Percentiles rank a stretch among this genome's conserved stretches.
These are phyloP conservation scores for Aspergillus pseudoterreus DNA, from an alignment of 2,329 filamentous ascomycete genomes.

Conservation along the genomic window DNA sequence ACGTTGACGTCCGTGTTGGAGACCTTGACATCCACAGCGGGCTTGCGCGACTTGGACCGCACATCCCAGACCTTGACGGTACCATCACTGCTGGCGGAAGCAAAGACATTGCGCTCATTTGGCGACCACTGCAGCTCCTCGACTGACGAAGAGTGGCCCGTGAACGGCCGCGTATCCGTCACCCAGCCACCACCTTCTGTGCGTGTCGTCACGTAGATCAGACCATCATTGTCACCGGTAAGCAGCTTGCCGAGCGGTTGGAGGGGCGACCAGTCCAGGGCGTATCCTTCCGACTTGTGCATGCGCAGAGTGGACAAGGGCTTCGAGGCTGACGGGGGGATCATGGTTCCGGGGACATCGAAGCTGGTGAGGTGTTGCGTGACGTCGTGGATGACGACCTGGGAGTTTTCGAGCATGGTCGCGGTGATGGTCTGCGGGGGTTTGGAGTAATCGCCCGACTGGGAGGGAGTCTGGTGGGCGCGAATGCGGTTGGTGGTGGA, in stretches of 20 bases:
- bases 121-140: constrained; percentile 98
- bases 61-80: constrained; percentile 96
- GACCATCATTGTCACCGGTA: constrained; percentile 85
- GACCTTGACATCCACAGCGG: constrained; percentile 82
- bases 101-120: constrained; percentile 87
- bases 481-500: constrained; percentile 94
- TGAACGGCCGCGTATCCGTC: constrained; percentile 78
- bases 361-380: constrained; percentile 85
- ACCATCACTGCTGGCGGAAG: constrained; percentile 89
- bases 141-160: constrained; percentile 77
- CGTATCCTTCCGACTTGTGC: constrained; percentile 92
- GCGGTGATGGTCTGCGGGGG: constrained; percentile 82
- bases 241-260: constrained; percentile 78
- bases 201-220: constrained; percentile 83
- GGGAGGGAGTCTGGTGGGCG: constrained; percentile 71
- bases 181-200: constrained; percentile 86
- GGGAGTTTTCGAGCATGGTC: constrained; percentile 83
- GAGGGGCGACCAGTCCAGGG: constrained; percentile 90
- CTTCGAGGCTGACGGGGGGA: constrained; percentile 81
- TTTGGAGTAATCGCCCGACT: constrained; percentile 59
- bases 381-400: constrained; percentile 91
- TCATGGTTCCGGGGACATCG: constrained; percentile 77
- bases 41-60: constrained; percentile 80
- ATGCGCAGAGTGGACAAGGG: constrained; percentile 82
- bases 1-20: constrained; percentile 90